Evolutionary conservation across 495 filamentous ascomycete genomes (phyloP), one percentile per base, ranked within the genome.

Genomic region (Sporormia fimetaria): DNA sequence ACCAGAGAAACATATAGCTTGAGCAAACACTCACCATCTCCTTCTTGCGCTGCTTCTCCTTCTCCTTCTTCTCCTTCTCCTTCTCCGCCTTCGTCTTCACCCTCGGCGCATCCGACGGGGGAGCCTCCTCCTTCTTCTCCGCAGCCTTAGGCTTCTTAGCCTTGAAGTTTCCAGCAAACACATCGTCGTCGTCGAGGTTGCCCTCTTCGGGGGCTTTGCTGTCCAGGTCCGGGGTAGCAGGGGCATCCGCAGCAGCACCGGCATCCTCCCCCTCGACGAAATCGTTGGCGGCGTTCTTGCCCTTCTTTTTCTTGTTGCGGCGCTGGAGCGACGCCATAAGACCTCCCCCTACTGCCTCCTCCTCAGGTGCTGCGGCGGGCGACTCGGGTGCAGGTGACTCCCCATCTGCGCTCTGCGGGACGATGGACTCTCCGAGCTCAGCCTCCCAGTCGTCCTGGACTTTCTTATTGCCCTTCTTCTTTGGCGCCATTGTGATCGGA

Each of bases 41-140:
- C 78, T 80, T 93, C 68, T 88, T 94, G 44, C 83, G 71, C 66
- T 84, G 80, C 76, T 94, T 87, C 65, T 93, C 83, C 38, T 81
- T 76, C 67, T 93, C 87, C 60, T 83, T 88, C 66, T 82, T 90
- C 62, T 87, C 85, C 67, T 80, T 87, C 63, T 95, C 87, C 68
- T 95, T 95, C 56, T 87, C 83, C 63, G 94, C 94, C 73, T 96
- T 95, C 10, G 79, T 87, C 65, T 94, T 76, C 46, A 94, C 67
- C 37, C 73, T 71, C 37, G 80, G 80, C 21, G 68, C 82, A 10
- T 57, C 64, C 21, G 75, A 78, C 0, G 74, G 76, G 2, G 66
- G 70, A 21, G 70, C 54, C 24, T 40, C 55, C 21, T 55, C 53
- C n/a, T 57, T 37, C 31, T 61, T 58, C 7, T 67, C 57, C 45